Evolutionary conservation across 2,329 filamentous ascomycete species (phyloP).

Genomic region (Arthrinium puccinioides): DNA sequence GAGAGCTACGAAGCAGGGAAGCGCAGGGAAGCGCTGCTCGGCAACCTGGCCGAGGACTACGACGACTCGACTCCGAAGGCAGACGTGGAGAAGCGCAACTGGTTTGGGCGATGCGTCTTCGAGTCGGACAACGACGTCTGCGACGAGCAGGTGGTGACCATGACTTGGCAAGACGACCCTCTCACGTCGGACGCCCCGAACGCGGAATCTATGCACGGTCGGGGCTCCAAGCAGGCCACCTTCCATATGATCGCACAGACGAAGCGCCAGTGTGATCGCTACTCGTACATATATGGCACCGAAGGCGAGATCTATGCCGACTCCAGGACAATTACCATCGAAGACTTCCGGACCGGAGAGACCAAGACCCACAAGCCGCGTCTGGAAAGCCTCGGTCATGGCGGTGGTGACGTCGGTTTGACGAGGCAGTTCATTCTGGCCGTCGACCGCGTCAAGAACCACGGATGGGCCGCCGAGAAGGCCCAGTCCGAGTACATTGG

Average conservation of each 20-base stretch:
- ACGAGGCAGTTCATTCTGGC: constrained; percentile 77
- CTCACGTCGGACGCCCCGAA: constrained; percentile 14
- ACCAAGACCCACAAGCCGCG: constrained; percentile 53
- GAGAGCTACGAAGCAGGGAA: constrained; percentile 59
- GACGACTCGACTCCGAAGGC: constrained; percentile 37
- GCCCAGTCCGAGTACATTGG: constrained; percentile 74
- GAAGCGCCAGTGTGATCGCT: constrained; percentile 76
- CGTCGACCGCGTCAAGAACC: constrained; percentile 70
- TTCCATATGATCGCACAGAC: constrained; percentile 96
- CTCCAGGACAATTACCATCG: constrained; percentile 65
- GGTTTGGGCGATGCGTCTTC: constrained; percentile 95
- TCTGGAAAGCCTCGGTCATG: constrained; percentile 54
- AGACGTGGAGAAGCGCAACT: constrained; percentile 47
- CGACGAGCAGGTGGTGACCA: constrained; percentile 85
- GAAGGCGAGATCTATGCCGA: constrained; percentile 83
- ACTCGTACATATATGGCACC: constrained; percentile 80
- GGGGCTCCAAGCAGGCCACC: constrained; percentile 73
- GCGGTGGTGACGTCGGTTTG: constrained; percentile 74
- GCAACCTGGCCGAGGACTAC: constrained; percentile 42
- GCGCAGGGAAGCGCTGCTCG: constrained; percentile 29
- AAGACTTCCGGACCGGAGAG: constrained; percentile 58
- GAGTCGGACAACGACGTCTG: constrained; percentile 89
- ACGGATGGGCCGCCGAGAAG: constrained; percentile 54
- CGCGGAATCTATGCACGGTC: constrained; percentile 23
- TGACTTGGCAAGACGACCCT: constrained; percentile 75